Percentiles rank a stretch among this genome's conserved stretches.
Conservation (phyloP, 2,329 filamentous ascomycete genomes). For the Pseudonectria foliicola region DNA sequence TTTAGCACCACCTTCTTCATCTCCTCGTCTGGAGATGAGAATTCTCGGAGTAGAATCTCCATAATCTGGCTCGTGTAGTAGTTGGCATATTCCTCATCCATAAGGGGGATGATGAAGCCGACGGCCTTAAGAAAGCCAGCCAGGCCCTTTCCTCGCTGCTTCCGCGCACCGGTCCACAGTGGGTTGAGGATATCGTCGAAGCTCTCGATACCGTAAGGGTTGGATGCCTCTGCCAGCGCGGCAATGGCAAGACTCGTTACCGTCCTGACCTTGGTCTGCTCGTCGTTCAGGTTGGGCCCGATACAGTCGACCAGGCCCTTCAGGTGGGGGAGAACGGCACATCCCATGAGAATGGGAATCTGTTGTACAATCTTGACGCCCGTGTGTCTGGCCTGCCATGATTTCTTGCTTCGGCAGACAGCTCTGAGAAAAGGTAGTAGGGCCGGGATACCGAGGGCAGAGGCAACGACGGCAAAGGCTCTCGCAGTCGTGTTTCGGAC, state of each 20-base stretch:
- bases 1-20: conserved; percentile 99
- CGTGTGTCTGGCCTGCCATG: conserved; percentile 95
- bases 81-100: conserved; percentile 99
- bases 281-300: conserved; percentile 89
- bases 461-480: conserved; percentile 95
- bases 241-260: conserved; percentile 94
- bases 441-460: conserved; percentile 89
- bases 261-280: conserved; percentile 95
- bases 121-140: conserved; percentile 96
- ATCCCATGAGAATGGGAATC: conserved; percentile 98
- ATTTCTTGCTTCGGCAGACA: conserved; percentile 97
- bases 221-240: conserved; percentile 89
- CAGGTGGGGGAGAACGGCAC: conserved; percentile 87
- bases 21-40: conserved; percentile 94
- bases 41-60: conserved; percentile 94
- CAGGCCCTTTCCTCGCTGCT: conserved; percentile 92
- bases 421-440: conserved; percentile 91
- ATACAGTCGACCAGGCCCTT: conserved; percentile 97
- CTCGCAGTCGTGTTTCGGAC: conserved; percentile 95
- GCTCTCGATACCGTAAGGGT: conserved; percentile 97
- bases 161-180: conserved; percentile 90
- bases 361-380: conserved; percentile 99
- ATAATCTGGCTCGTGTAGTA: conserved; percentile 99
- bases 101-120: conserved; percentile 94
- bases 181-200: conserved; percentile 98